Conservation (phyloP, 768 basidiomycete genomes). For the Solioccasus polychromus region DNA sequence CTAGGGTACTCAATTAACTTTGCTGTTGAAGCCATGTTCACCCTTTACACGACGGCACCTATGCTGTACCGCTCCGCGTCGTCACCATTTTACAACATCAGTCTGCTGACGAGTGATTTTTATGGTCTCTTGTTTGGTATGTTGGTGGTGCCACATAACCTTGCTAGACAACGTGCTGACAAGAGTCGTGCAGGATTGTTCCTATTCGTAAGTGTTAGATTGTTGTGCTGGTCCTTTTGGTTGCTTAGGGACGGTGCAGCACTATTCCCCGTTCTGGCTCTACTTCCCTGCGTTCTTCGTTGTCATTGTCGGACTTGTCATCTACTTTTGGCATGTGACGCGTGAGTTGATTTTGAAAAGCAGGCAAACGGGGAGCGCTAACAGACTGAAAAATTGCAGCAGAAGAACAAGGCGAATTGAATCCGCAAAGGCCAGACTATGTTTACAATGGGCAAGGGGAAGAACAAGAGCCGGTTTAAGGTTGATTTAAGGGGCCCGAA, state of each 20-base stretch:
- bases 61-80: constrained; percentile 82
- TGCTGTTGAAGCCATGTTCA: constrained; percentile 62
- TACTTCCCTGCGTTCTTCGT: constrained; percentile 80
- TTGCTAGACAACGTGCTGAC: constrained; percentile 1
- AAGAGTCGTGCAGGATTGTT: constrained; percentile 39
- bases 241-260: constrained; percentile 40
- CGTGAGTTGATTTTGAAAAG: constrained; percentile 48
- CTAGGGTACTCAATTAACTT: neutral
- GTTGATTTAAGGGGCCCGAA: neutral
- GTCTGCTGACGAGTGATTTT: constrained; percentile 84
- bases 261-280: constrained; percentile 82
- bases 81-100: constrained; percentile 82
- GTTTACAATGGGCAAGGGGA: constrained; percentile 33
- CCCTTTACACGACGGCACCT: constrained; percentile 85
- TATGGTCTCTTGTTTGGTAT: constrained; percentile 76
- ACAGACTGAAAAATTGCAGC: constrained; percentile 38
- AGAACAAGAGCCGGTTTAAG: constrained; percentile 15
- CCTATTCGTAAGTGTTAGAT: constrained; percentile 43
- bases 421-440: constrained; percentile 60
- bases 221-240: neutral
- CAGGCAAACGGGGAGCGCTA: too few relatives aligned
- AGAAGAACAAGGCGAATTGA: constrained; percentile 67
- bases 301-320: constrained; percentile 68
- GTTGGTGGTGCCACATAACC: constrained; percentile 1
- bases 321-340: constrained; percentile 84